Conservation (phyloP, 495 filamentous ascomycete species). For the Talaromyces stipitatus region DNA sequence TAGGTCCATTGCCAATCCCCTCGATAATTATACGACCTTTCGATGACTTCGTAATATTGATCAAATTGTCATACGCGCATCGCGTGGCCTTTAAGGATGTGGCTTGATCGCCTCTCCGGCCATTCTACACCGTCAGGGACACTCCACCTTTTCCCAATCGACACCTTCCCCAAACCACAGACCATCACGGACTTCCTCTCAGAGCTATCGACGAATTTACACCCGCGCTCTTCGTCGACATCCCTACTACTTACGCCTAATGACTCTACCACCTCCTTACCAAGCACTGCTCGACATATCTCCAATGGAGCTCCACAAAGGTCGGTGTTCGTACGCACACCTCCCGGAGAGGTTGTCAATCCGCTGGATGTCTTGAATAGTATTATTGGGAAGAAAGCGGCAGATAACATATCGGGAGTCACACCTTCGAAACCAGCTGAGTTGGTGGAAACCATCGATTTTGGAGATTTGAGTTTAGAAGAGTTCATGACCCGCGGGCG, state of each 20-base stretch:
- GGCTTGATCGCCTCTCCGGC: constrained; percentile 78
- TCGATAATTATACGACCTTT: not conserved
- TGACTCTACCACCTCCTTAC: constrained; percentile 67
- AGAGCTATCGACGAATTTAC: constrained; percentile 48
- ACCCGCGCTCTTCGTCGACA: constrained; percentile 56
- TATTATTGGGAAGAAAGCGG: constrained; percentile 52
- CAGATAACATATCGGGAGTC: constrained; percentile 5
- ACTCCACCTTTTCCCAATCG: constrained; percentile 49
- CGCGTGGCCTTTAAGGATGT: constrained; percentile 47
- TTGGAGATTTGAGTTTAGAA: constrained; percentile 64
- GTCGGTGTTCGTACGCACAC: constrained; percentile 40
- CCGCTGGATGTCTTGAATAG: constrained; percentile 64
- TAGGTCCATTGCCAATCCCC: not conserved
- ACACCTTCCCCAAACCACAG: constrained; percentile 62
- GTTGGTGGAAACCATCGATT: constrained; percentile 63
- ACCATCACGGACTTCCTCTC: constrained; percentile 49
- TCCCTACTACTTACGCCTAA: constrained; percentile 57
- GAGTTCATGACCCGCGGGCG: constrained; percentile 53
- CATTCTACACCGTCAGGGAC: constrained; percentile 59
- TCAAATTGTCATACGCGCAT: not conserved
- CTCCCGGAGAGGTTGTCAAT: constrained; percentile 51
- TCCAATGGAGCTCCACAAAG: constrained; percentile 61
- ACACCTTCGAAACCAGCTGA: constrained; percentile 29
- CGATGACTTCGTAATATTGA: not conserved
- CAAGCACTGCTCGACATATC: constrained; percentile 44